A percentile compares a stretch with the other conserved stretches of the same genome.
phyloP scores from a whole-genome alignment of 2,329 filamentous ascomycete species.

The Stachybotrys chartarum region DNA sequence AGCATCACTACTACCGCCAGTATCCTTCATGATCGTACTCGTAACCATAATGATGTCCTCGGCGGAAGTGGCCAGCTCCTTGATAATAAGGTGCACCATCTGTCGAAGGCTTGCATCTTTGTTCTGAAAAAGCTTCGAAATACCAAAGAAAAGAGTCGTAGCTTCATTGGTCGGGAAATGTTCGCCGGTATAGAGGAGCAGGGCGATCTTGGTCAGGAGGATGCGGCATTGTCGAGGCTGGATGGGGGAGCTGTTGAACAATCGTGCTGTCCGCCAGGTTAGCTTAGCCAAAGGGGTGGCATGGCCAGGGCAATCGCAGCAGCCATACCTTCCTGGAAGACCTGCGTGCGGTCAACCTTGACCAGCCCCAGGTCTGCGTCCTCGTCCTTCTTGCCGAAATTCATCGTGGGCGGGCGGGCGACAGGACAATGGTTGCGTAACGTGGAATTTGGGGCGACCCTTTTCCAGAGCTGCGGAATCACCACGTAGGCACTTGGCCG shows the following conservation, averaged over 20 bases:
- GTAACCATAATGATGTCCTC: constrained; percentile 99
- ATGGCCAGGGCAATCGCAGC: constrained; percentile 18
- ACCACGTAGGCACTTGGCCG: constrained; percentile 29
- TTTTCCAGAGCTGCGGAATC: constrained; percentile 21
- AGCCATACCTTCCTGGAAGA: constrained; percentile 90
- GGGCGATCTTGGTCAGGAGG: constrained; percentile 92
- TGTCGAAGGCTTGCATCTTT: constrained; percentile 96
- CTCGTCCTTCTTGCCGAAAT: constrained; percentile 98
- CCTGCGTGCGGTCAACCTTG: constrained; percentile 94
- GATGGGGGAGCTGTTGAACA: constrained; percentile 97
- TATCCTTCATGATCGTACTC: constrained; percentile 99
- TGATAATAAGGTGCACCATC: constrained; percentile 98
- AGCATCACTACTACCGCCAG: constrained; percentile 86
- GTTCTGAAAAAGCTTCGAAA: constrained; percentile 99
- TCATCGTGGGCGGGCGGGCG: constrained; percentile 58
- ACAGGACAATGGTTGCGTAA: constrained; percentile 21
- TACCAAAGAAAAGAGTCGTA: constrained; percentile 96
- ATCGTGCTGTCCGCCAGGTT: constrained; percentile 59
- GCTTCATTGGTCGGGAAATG: constrained; percentile 96
- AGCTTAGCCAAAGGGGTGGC: constrained; percentile 22
- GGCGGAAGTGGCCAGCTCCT: constrained; percentile 90
- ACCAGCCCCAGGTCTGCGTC: constrained; percentile 89
- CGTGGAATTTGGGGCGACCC: constrained; percentile 21
- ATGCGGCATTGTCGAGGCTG: constrained; percentile 96
- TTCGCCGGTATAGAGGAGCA: constrained; percentile 94